Conservation (phyloP, 2,329 filamentous ascomycete species). For the Ophiostoma triangulosporum region DNA sequence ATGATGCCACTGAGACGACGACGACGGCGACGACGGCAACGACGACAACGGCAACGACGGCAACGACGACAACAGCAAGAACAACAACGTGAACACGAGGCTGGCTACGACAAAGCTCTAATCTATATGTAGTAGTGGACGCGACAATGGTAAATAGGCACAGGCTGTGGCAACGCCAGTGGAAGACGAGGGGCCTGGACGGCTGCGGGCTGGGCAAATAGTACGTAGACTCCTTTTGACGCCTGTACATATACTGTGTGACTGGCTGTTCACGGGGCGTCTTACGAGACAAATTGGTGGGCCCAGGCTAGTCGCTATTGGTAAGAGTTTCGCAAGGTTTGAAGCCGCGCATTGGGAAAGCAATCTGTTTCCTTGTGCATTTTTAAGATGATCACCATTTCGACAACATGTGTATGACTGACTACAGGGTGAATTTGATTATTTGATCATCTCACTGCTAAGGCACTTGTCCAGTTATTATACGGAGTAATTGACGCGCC, state of each 20-base stretch:
- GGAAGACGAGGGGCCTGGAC: not conserved
- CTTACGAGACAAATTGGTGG: constrained; percentile 1
- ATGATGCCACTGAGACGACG: not conserved
- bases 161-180: not conserved
- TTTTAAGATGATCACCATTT: too few species aligned
- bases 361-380: too few species aligned
- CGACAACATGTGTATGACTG: too few species aligned
- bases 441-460: too few species aligned
- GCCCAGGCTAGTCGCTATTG: not conserved
- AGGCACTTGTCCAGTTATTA: too few species aligned
- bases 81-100: not conserved
- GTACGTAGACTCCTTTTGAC: constrained; percentile 3
- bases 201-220: not conserved
- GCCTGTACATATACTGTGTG: not conserved
- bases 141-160: not conserved
- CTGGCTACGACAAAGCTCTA: not conserved
- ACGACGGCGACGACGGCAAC: not conserved
- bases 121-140: not conserved
- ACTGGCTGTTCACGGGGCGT: constrained; percentile 1
- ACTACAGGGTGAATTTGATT: too few species aligned
- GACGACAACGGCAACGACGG: not conserved
- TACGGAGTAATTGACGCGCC: not conserved
- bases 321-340: not conserved
- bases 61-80: not conserved
- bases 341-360: not conserved